A percentile compares a stretch with the other conserved stretches of the same genome.
phyloP scores from a whole-genome alignment of 1,284 basidiomycete species.

The Trametes versicolor region DNA sequence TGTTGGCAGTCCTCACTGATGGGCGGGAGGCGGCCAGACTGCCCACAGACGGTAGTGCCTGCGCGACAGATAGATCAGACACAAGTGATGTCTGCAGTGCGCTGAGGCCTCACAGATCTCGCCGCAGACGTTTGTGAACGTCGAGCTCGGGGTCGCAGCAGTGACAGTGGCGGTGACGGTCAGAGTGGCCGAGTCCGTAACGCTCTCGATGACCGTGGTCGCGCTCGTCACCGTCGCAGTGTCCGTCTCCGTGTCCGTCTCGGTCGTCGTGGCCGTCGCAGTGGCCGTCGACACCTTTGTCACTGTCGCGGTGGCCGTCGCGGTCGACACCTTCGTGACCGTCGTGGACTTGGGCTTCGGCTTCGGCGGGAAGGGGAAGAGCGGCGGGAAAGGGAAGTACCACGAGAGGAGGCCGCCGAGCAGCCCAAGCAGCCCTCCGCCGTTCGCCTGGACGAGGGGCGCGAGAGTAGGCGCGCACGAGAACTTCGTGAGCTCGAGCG shows the following conservation, averaged over 20 bases:
- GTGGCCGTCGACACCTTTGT: constrained; percentile 12
- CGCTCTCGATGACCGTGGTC: constrained; percentile 22
- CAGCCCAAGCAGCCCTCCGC: constrained; percentile 12
- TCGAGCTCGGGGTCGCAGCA: constrained; percentile 15
- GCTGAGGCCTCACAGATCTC: constrained; percentile 28
- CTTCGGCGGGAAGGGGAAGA: constrained; percentile 6
- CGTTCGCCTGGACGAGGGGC: constrained; percentile 11
- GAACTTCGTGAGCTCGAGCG: constrained; percentile 26
- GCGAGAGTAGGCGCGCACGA: constrained; percentile 19
- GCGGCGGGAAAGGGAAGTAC: constrained; percentile 23
- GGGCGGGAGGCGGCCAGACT: constrained; percentile 40
- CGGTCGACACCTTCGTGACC: constrained; percentile 9
- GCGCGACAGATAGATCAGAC: neutral
- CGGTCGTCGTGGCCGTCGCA: constrained; percentile 12
- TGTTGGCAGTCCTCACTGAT: constrained; percentile 39
- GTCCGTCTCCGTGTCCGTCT: constrained; percentile 16
- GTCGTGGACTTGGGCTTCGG: constrained; percentile 12
- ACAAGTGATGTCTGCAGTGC: neutral
- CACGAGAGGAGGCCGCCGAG: constrained; percentile 28
- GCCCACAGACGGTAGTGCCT: constrained; percentile 36
- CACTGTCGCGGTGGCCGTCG: constrained; percentile 13
- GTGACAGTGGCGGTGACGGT: constrained; percentile 11
- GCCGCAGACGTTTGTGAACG: constrained; percentile 36
- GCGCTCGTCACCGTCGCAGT: constrained; percentile 19
- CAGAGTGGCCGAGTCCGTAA: constrained; percentile 21